Conservation (phyloP, 495 filamentous ascomycete species). For the Ramalina intermedia region DNA sequence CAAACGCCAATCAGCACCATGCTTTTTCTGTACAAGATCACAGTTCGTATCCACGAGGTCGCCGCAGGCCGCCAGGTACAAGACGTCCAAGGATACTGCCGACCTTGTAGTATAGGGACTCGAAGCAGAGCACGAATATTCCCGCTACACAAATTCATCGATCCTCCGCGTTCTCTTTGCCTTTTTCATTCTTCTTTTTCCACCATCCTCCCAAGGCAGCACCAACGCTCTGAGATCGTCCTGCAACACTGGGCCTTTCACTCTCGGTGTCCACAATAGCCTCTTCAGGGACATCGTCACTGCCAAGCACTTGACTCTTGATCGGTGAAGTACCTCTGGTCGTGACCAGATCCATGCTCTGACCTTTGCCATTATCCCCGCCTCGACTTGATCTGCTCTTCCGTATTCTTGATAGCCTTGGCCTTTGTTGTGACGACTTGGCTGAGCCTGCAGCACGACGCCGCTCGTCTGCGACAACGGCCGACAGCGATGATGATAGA, state of each 20-base stretch:
- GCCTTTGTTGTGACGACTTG: constrained; percentile 3
- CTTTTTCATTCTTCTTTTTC: constrained; percentile 7
- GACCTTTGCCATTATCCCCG: background rate
- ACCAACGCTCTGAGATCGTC: constrained; percentile 10
- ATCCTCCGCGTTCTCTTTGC: background rate
- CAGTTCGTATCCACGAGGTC: no score
- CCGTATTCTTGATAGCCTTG: constrained; percentile 2
- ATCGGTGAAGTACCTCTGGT: background rate
- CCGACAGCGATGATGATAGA: constrained; percentile 40
- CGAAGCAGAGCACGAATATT: no score
- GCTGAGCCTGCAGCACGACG: constrained; percentile 31
- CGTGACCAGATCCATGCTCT: background rate
- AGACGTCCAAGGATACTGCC: no score
- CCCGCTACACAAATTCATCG: no score
- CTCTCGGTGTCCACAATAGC: background rate
- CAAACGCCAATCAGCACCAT: no score
- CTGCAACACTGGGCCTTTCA: background rate
- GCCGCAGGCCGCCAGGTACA: no score
- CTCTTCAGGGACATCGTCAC: background rate
- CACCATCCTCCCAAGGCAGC: constrained; percentile 8
- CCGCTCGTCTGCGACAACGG: constrained; percentile 47
- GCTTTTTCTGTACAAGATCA: no score
- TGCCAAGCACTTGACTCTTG: background rate
- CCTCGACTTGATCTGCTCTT: constrained; percentile 5
- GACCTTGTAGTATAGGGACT: no score